phyloP scores from a whole-genome alignment of 2,329 filamentous ascomycete genomes.

The Didymella arachidicola region DNA sequence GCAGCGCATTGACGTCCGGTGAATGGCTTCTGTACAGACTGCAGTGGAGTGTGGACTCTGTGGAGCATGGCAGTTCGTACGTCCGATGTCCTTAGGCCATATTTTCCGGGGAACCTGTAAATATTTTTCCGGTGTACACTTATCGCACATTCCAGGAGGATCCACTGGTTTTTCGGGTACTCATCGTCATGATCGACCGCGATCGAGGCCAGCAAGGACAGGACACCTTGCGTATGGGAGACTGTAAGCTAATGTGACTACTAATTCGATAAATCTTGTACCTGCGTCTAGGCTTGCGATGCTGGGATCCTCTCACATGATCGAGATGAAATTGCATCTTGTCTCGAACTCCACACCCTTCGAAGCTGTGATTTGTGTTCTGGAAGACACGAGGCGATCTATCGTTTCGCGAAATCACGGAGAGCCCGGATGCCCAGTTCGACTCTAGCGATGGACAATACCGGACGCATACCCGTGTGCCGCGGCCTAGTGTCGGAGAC shows the following conservation, averaged over 20 bases:
- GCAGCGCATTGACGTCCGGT: slow-evolving; percentile 24
- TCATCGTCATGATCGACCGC: slow-evolving; percentile 21
- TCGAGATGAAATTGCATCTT: slow-evolving; percentile 11
- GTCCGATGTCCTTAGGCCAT: not conserved
- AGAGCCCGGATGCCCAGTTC: slow-evolving; percentile 19
- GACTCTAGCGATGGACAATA: slow-evolving; percentile 16
- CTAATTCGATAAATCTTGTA: slow-evolving; percentile 4
- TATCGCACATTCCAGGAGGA: slow-evolving; percentile 7
- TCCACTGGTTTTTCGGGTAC: slow-evolving; percentile 11
- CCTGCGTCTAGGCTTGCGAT: slow-evolving; percentile 9
- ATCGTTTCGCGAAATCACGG: slow-evolving; percentile 24
- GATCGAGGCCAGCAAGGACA: slow-evolving; percentile 16
- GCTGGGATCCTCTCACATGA: slow-evolving; percentile 14
- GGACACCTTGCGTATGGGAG: slow-evolving; percentile 15
- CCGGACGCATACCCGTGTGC: slow-evolving; percentile 19
- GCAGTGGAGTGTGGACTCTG: slow-evolving; percentile 2
- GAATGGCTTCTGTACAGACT: slow-evolving; percentile 6
- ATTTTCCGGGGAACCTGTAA: slow-evolving; percentile 8
- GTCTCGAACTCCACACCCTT: slow-evolving; percentile 8
- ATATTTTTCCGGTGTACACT: slow-evolving; percentile 6
- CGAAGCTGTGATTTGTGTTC: slow-evolving; percentile 21
- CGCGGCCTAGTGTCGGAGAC: slow-evolving; percentile 22
- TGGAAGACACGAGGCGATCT: slow-evolving; percentile 23
- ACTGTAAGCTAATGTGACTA: slow-evolving; percentile 4
- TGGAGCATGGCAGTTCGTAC: slow-evolving; percentile 9